Base-by-base conservation (phyloP, 768 basidiomycete species). In the Mycena rosella region DNA sequence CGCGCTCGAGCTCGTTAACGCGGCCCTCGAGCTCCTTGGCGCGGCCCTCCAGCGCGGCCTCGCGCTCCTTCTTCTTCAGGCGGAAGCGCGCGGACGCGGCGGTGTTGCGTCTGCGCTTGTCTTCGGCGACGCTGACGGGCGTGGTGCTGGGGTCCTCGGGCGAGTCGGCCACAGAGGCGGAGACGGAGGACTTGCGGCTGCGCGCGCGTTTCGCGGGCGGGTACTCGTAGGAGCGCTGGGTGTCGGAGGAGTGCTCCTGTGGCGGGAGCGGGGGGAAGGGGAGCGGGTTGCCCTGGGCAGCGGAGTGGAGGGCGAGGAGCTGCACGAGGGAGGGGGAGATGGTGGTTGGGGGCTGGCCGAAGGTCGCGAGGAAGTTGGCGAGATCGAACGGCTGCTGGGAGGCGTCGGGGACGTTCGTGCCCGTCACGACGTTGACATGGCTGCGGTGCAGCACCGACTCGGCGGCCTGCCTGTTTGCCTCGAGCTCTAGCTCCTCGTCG, bases 61-160 rank as follows among this genome's bases (percentile, higher is more conserved):
- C 96, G 17, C 96, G 86, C 79, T 96, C 95, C 84, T 98, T 98
- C 86, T 98, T 98, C 87, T 97, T 98, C 75, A 95, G 79, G 65
- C 96, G 87, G 86, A 98, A 98, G 10, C 96, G 92, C 34, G 96
- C 96, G 59, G 93, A 95, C 0, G 96, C 96, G 1, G 94, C 94
- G 0, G 96, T 98, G 77, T 98, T 98, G 51, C 96, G 84, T 64
- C 95, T 87, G n/a, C 96, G 91, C 77, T 97, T 97, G 79, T 97
- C 96, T 78, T 97, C 96, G 0, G 91, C 78, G 7, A 90, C 82
- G 9, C 86, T 86, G 3, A 89, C 24, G 0, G 80, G 59, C 9
- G 77, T 77, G 38, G 57, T 24, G 26, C 72, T 64, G 27, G 80
- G 77, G 52, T 74, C 73, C 22, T 78, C 76, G 53, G 76, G 69